These are phyloP conservation scores for Cryptosporidium xiaoi DNA, from an alignment of 169 alveolate genomes.

Conservation along the genomic window DNA sequence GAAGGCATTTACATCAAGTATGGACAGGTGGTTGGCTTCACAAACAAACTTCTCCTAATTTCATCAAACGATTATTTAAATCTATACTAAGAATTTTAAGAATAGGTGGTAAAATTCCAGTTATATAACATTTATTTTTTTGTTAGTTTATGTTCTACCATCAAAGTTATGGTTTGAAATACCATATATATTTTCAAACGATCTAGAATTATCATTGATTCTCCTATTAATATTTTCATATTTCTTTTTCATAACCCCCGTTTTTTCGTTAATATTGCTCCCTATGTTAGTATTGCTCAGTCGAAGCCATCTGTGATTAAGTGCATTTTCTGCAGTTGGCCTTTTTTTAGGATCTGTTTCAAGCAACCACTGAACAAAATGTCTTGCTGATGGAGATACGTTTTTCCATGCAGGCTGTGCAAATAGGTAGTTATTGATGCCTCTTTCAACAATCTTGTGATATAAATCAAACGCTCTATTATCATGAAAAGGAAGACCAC, in stretches of 20 bases:
- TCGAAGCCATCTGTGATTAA: constrained; percentile 74
- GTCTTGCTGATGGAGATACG: constrained; percentile 46
- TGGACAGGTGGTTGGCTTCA: constrained; percentile 71
- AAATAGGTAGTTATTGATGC: constrained; percentile 65
- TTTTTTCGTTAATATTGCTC: not conserved
- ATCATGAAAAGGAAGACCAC: constrained; percentile 80
- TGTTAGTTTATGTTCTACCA: not conserved
- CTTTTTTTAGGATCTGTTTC: constrained; percentile 78
- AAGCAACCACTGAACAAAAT: constrained; percentile 77
- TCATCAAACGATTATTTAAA: constrained; percentile 29
- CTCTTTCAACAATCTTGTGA: constrained; percentile 79
- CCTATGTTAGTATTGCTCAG: not conserved
- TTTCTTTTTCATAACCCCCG: too few species aligned
- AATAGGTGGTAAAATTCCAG: constrained; percentile 60
- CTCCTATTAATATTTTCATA: too few species aligned
- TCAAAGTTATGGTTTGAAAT: constrained; percentile 20
- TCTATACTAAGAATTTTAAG: constrained; percentile 30
- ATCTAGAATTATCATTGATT: not conserved
- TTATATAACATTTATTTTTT: constrained; percentile 7
- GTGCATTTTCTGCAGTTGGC: constrained; percentile 78
- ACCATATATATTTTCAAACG: constrained; percentile 14
- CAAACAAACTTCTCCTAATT: constrained; percentile 54
- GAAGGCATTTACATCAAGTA: constrained; percentile 50
- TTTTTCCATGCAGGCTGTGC: constrained; percentile 55
- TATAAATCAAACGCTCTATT: constrained; percentile 53